A percentile compares a stretch with the other conserved stretches of the same genome.
Conservation (phyloP, 2,329 filamentous ascomycete species). For the Xylariaceae sp. region DNA sequence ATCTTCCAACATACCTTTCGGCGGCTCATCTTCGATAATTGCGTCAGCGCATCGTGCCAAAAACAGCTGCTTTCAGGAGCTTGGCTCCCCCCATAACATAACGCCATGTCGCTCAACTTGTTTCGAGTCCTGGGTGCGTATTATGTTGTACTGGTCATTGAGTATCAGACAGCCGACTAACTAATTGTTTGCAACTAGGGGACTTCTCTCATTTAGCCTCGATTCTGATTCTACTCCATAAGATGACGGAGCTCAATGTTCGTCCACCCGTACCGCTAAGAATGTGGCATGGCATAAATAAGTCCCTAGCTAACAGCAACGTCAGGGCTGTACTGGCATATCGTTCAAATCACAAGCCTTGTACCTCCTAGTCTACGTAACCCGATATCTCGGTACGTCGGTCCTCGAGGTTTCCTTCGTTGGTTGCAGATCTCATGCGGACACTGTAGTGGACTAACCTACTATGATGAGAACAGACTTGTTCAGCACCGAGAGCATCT, state of each 20-base stretch:
- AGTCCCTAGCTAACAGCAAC: conserved; percentile 34
- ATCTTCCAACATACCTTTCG: conserved; percentile 2
- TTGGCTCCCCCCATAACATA: conserved; percentile 21
- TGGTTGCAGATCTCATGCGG: not conserved
- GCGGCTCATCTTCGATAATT: conserved; percentile 10
- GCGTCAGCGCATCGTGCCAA: conserved; percentile 26
- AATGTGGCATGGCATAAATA: conserved; percentile 21
- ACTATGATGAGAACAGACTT: conserved; percentile 64
- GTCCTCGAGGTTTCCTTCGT: not conserved
- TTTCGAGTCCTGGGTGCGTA: conserved; percentile 64
- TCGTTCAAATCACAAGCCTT: conserved; percentile 98
- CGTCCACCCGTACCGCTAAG: conserved; percentile 41
- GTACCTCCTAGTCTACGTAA: conserved; percentile 92
- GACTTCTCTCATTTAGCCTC: conserved; percentile 96
- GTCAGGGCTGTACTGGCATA: conserved; percentile 94
- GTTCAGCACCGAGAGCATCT: conserved; percentile 82
- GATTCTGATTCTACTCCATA: conserved; percentile 93
- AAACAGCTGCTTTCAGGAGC: conserved; percentile 32
- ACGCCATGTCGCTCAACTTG: conserved; percentile 60
- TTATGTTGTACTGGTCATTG: conserved; percentile 3
- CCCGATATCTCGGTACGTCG: conserved; percentile 80
- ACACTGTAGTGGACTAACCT: not conserved
- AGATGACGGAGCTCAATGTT: conserved; percentile 94
- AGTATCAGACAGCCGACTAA: conserved; percentile 26
- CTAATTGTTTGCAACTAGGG: conserved; percentile 57